Evolutionary conservation across 2,329 filamentous ascomycete genomes (phyloP), one percentile per base, ranked within the genome.

Genomic region (Fusarium newnesense): DNA sequence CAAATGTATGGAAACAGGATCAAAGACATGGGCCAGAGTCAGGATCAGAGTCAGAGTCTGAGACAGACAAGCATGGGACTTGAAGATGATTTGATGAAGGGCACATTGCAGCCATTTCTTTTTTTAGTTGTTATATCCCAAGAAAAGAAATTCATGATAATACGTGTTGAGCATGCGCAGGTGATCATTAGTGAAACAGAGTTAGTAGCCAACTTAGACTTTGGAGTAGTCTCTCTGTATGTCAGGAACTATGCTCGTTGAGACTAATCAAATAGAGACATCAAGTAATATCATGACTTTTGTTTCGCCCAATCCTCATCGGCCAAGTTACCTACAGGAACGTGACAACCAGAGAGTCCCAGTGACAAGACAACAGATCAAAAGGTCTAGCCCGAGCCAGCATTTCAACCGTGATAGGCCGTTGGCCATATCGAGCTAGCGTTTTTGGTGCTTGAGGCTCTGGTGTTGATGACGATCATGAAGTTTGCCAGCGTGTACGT

Each of bases 71-170:
- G 61, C 42, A 40, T 43, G 49, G 50, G 46, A 59, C 46, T 30
- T 47, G 52, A 70, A 62, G 62, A 67, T 67, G 57, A 73, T 66
- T 62, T 60, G 66, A 70, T 67, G 61, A 72, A 67, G 62, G 73
- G 70, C 64, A 72, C 70, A 69, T 37, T 66, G 54, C 54, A 73
- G 69, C 37, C 56, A 49, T 70, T 72, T 62, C 70, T 65, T 52
- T 65, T 72, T 69, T 56, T 69, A 72, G 67, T 66, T 67, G 69
- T 73, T 73, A 73, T 73, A 73, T 72, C 60, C 70, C 70, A 72
- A 72, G 49, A 50, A 62, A 70, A 59, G 37, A 67, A 56, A 34
- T 58, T 52, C 53, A 72, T 63, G 67, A 71, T 58, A 39, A 26
- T 58, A 42, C 6, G 40, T 60, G 66, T 39, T 65, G 58, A 34